Evolutionary conservation across 2,329 filamentous ascomycete species (phyloP).

Genomic region (Tolypocladium amazonense): DNA sequence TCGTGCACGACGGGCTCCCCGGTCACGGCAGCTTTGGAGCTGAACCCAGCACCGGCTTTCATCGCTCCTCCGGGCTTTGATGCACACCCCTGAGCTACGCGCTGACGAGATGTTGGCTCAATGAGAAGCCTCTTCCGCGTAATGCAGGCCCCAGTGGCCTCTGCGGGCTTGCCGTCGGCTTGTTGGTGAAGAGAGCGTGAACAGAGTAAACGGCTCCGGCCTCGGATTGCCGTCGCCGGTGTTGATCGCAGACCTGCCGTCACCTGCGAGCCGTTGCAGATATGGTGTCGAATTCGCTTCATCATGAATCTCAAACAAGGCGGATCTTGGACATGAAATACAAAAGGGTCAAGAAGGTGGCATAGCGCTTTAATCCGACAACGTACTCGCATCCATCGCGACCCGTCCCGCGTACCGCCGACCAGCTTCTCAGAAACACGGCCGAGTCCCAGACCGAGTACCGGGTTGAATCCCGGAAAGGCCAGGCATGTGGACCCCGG

Average conservation of each 20-base stretch:
- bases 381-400: not conserved
- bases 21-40: not conserved
- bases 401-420: not conserved
- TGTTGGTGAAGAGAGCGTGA: not conserved
- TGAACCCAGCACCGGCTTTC: not conserved
- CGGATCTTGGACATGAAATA: not conserved
- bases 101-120: not conserved
- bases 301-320: not conserved
- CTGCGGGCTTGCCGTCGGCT: not conserved
- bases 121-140: not conserved
- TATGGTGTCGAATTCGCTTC: not conserved
- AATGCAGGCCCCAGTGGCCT: not conserved
- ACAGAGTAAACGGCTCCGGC: not conserved
- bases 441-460: not conserved
- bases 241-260: not conserved
- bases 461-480: not conserved
- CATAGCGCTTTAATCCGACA: not conserved
- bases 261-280: not conserved
- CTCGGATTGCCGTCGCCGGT: not conserved
- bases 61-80: not conserved
- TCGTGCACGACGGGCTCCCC: constrained; percentile 24
- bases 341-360: not conserved
- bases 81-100: not conserved
- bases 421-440: not conserved
- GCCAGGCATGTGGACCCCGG: not conserved